A percentile compares a stretch with the other conserved stretches of the same genome.
These are phyloP conservation scores for Herpetospermum pedunculosum DNA, from an alignment of 306 rosid genomes.

Conservation along the genomic window DNA sequence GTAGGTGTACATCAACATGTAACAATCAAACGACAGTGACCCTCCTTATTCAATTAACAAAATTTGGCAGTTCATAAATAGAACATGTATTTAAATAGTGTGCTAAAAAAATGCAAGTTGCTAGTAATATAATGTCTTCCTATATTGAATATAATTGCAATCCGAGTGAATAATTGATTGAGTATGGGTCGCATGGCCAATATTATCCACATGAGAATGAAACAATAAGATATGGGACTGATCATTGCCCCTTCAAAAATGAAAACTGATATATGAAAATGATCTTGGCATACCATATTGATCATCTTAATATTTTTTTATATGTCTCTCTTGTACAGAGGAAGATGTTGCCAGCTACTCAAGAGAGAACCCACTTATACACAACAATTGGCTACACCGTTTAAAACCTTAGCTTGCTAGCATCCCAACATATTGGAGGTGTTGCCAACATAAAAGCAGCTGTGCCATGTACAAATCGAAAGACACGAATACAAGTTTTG, in stretches of 20 bases:
- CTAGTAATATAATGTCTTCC: neutral
- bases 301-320: neutral
- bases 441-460: neutral
- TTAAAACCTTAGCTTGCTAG: neutral
- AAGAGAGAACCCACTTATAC: neutral
- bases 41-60: neutral
- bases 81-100: neutral
- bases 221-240: neutral
- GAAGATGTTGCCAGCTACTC: constrained; percentile 1
- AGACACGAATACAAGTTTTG: neutral
- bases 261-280: neutral
- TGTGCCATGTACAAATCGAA: neutral
- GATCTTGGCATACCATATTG: neutral
- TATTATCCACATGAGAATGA: neutral
- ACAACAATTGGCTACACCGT: neutral
- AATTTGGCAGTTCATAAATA: neutral
- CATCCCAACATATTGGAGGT: neutral
- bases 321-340: neutral
- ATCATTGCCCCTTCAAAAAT: neutral
- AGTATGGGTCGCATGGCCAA: neutral
- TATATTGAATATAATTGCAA: neutral
- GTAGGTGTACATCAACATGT: neutral
- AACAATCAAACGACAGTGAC: neutral
- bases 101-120: neutral
- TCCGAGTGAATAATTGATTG: neutral